Conservation (phyloP, 2,329 filamentous ascomycete genomes). For the Alternaria triticimaculans region DNA sequence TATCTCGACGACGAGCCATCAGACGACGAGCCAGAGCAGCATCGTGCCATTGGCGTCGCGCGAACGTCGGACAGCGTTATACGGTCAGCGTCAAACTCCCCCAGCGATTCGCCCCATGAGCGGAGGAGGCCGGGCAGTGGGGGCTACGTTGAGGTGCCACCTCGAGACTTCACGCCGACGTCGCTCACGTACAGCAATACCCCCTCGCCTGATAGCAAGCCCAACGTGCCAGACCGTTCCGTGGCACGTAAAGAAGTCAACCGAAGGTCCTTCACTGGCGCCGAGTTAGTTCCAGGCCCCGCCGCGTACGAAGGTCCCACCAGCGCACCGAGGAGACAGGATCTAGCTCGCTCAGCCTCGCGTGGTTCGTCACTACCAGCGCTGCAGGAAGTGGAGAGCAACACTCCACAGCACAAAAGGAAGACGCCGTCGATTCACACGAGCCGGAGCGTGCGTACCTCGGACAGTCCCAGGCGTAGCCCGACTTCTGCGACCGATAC, state of each 20-base stretch:
- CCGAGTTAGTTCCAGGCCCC: constrained; percentile 8
- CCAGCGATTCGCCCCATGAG: constrained; percentile 21
- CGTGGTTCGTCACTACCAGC: constrained; percentile 36
- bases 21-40: constrained; percentile 34
- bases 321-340: constrained; percentile 27
- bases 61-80: constrained; percentile 51
- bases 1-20: constrained; percentile 38
- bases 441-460: constrained; percentile 17
- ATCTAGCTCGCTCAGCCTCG: constrained; percentile 27
- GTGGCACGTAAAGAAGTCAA: constrained; percentile 27
- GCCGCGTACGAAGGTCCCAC: constrained; percentile 9
- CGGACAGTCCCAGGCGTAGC: constrained; percentile 23
- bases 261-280: constrained; percentile 17
- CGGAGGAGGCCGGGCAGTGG: constrained; percentile 27
- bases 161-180: constrained; percentile 32
- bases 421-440: constrained; percentile 11
- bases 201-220: constrained; percentile 35
- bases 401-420: constrained; percentile 7
- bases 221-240: constrained; percentile 27
- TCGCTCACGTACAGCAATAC: constrained; percentile 30
- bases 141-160: constrained; percentile 37
- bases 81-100: constrained; percentile 35
- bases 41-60: constrained; percentile 51
- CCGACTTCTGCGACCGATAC: constrained; percentile 15
- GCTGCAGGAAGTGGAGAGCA: constrained; percentile 38